Evolutionary conservation across 1,284 basidiomycete genomes (phyloP), one percentile per base, ranked within the genome.

Genomic region (Apiotrichum domesticum): DNA sequence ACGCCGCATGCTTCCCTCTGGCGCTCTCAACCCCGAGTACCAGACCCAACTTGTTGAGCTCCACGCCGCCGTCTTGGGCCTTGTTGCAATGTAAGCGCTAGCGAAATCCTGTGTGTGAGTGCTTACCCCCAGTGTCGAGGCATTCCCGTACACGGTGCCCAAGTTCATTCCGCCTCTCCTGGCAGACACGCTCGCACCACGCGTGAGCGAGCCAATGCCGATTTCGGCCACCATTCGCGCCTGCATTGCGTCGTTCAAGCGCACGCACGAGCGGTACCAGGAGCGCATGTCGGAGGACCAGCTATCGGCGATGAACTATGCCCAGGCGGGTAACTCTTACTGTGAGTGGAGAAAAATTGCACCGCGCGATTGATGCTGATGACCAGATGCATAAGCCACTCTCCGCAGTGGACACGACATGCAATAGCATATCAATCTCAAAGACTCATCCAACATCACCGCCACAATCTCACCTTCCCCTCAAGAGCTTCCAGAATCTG

Each of bases 21-120:
- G 72, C 15, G 71, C 72, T 55, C 76, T 75, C 65, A 76, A 78
- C 40, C 81, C 86, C 10, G 77, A 79, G 11, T 98, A 95, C 69
- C 83, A 87, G 46, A 82, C 85, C 50, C 82, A 85, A 35, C 75
- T 97, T 57, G 81, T 87, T 54, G 82, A 83, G 50, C 80, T 97
- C 51, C 95, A 98, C 75, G 88, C 87, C 42, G 91, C 89, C 5
- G 87, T 98, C 42, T 81, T 98, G 53, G 94, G 94, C n/a, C 76
- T 79, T 10, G 75, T 77, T 6, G 80, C 82, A 0, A 70, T 83
- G 69, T 74, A 41, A 62, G 71, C 61, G 37, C 13, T 7, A 3
- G 32, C 11, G 32, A 33, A 29, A 37, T 33, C 13, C 29, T 34
- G 10, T 10, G 2, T 21, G 21, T 21, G 21, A 21, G 21, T 35